These are phyloP conservation scores for Cutaneotrichosporon sp. DNA, from an alignment of 1,284 basidiomycete species.

Conservation along the genomic window DNA sequence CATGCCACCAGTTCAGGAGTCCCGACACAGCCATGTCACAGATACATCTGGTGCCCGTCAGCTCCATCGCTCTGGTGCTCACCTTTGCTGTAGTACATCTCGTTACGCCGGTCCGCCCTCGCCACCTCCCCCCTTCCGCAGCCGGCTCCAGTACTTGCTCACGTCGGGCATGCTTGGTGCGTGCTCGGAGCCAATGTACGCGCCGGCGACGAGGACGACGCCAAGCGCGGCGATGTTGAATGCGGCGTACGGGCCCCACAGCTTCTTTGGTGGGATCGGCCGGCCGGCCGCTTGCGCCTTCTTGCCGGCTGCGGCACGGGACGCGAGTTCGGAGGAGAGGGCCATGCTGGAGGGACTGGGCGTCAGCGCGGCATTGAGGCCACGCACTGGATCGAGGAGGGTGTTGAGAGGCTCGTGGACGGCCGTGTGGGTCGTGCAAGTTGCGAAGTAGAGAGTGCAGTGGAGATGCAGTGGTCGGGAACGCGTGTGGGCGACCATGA, in stretches of 20 bases:
- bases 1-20: too few relatives aligned
- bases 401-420: too few relatives aligned
- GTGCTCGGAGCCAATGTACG: background rate
- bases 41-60: background rate
- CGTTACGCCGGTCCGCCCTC: background rate
- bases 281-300: background rate
- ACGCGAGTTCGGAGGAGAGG: background rate
- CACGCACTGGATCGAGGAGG: background rate
- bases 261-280: background rate
- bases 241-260: background rate
- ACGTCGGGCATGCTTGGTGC: background rate
- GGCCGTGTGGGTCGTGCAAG: too few relatives aligned
- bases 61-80: background rate
- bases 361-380: background rate
- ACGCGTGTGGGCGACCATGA: too few relatives aligned
- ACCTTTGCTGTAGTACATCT: background rate
- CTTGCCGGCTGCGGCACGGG: background rate
- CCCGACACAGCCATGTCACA: too few relatives aligned
- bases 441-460: too few relatives aligned
- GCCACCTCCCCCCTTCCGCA: background rate
- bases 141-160: background rate
- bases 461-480: too few relatives aligned
- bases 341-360: background rate
- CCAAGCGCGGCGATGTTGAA: background rate
- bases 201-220: background rate